Conservation (phyloP, 306 rosid species). For the cucumber (Cucumis sativus) region DNA sequence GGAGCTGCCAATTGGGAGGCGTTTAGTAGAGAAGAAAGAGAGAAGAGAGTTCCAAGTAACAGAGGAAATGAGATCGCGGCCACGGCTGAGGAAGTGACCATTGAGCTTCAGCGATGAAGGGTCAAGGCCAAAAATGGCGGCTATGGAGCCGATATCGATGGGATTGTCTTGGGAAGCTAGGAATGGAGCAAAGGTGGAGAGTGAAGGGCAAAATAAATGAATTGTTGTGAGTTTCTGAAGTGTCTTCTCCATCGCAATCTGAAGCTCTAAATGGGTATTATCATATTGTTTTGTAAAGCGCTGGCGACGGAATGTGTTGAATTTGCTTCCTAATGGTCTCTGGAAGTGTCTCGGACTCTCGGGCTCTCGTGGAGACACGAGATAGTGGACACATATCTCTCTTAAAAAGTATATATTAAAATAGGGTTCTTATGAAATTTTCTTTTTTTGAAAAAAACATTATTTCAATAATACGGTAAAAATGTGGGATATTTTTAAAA, state of each 20-base stretch:
- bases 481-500: no score
- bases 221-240: conserved; percentile 21
- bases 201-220: conserved; percentile 44
- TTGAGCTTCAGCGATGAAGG: conserved; percentile 64
- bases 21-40: conserved; percentile 55
- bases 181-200: conserved; percentile 20
- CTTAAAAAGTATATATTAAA: no score
- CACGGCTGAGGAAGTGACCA: conserved; percentile 64
- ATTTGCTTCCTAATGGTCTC: neutral
- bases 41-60: conserved; percentile 70
- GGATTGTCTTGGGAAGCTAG: conserved; percentile 29
- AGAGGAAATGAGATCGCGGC: conserved; percentile 43
- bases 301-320: neutral
- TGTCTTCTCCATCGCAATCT: neutral
- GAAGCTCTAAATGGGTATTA: neutral
- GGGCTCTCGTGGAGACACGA: neutral
- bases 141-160: conserved; percentile 63
- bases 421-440: no score
- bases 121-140: conserved; percentile 42
- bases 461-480: no score
- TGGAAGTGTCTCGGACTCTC: conserved; percentile 1
- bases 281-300: no score
- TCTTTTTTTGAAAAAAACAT: no score
- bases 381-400: no score
- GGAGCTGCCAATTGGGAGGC: conserved; percentile 41